These are phyloP conservation scores for Hyphodiscus sp. DNA, from an alignment of 2,329 filamentous ascomycete genomes.

Conservation along the genomic window DNA sequence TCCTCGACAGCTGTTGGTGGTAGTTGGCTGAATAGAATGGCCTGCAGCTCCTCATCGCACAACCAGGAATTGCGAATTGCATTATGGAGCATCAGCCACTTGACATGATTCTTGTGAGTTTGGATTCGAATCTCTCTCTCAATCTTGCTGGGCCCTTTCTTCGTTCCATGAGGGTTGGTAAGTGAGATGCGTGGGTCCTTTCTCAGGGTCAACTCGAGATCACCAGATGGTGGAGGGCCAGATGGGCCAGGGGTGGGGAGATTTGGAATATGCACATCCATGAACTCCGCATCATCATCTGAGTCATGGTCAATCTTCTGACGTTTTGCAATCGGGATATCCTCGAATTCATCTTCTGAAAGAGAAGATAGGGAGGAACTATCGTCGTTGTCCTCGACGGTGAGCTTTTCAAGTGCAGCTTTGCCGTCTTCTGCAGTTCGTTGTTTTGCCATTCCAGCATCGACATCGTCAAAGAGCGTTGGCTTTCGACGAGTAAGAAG, in stretches of 20 bases:
- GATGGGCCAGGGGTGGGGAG: constrained; percentile 26
- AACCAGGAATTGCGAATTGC: constrained; percentile 78
- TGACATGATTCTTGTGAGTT: constrained; percentile 85
- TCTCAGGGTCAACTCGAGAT: constrained; percentile 67
- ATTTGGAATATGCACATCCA: constrained; percentile 55
- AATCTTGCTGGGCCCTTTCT: constrained; percentile 80
- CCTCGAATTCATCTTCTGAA: constrained; percentile 49
- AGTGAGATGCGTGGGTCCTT: constrained; percentile 53
- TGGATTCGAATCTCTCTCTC: constrained; percentile 71
- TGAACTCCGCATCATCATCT: constrained; percentile 50
- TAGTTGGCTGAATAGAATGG: constrained; percentile 68
- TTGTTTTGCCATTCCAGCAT: constrained; percentile 33
- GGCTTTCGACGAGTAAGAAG: constrained; percentile 44
- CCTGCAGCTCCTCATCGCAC: constrained; percentile 69
- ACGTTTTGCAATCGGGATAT: constrained; percentile 38
- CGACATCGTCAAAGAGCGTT: constrained; percentile 56
- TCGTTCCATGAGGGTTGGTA: constrained; percentile 55
- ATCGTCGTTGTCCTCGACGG: constrained; percentile 37
- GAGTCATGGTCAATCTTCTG: constrained; percentile 36
- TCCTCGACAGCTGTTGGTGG: constrained; percentile 55
- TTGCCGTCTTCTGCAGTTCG: constrained; percentile 38
- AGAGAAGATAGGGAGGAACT: constrained; percentile 27
- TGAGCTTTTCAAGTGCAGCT: constrained; percentile 38
- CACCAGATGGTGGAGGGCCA: constrained; percentile 49
- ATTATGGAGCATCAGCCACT: constrained; percentile 85